Base-by-base conservation (phyloP, 257 asterid genomes). In the Paraleonurus japonicus region DNA sequence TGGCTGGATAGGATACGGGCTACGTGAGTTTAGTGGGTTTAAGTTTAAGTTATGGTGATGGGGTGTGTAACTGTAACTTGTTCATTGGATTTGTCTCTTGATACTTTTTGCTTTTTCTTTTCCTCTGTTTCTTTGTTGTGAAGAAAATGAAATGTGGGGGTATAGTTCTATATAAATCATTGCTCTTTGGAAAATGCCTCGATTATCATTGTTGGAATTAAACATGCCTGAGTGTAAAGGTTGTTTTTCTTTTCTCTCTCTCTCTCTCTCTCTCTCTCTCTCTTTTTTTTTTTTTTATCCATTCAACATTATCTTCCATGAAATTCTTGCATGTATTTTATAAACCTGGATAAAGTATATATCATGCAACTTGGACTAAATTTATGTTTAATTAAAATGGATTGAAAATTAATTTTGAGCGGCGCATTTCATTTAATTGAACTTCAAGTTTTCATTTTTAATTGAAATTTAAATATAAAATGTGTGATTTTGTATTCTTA, bases 1-100 rank as follows among this genome's bases (percentile, higher is more conserved):
- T 79, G 85, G 81, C 63, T 84, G 51, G 89, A 84, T 45, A 75
- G 82, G 72, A 50, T 84, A 57, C 81, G 86, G 7, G 66, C 86
- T 19, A 61, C 76, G 11, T 84, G 83, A 81, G n/a, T n/a, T n/a
- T n/a, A n/a, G n/a, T n/a, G n/a, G n/a, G 77, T 55, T 61, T 75
- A 45, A 75, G 72, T 61, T 69, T 72, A 83, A 83, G 17, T 83
- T 83, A 83, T 80, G 83, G 73, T 48, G 65, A 41, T 63, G 69
- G 71, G 75, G 77, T 65, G 81, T 70, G 81, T 75, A 71, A 28
- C 22, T 70, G 81, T 75, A 71, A 28, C 22, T 75, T 77, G 78
- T 19, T 65, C 24, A 60, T 43, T 77, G 35, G 39, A 57, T 71
- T 75, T 78, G 26, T 61, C 69, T 35, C 63, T 19, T 74, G 68